Evolutionary conservation across 2,329 filamentous ascomycete genomes (phyloP), one percentile per base, ranked within the genome.

Genomic region (Ophiocordyceps robertsii): DNA sequence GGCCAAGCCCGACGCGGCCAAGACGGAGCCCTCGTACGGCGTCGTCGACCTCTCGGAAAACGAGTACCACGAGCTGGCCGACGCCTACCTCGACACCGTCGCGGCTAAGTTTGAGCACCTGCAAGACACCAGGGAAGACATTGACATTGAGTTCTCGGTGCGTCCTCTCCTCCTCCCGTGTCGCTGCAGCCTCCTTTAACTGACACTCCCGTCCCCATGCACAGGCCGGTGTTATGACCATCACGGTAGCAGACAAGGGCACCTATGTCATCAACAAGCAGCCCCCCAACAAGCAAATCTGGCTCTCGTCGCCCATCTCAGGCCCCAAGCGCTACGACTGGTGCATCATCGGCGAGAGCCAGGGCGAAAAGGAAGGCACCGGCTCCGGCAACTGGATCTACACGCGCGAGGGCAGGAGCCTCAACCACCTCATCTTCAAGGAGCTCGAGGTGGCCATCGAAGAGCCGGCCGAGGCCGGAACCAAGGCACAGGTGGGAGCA

Each of bases 221-320:
- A 8, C 53, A 95, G 89, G 76, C 86, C 42, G 90, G 92, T 43
- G 88, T 96, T 43, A 72, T 96, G 52, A 88, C 80, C 48, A 70
- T 96, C 55, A 71, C 67, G 7, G 77, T 85, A 52, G 76, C 78
- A 1, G 67, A 72, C 12, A 69, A 77, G 40, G 88, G 89, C 47
- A 90, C 78, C 29, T 98, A 93, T 59, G 85, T 98, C 46, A 75
- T 98, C 66, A 98, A 98, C 75, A 98, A 98, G 65, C 92, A 98
- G 63, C 92, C 92, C 0, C 88, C 90, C 17, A 96, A 95, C 71
- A 92, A 88, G 70, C 92, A 84, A 60, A 95, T 98, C 57, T 98
- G 92, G 92, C 77, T 96, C 38, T 92, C 86, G 32, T 94, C 87
- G 37, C 92, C 92, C 4, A 69, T 87, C 42, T 89, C 85, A 6